A percentile compares a stretch with the other conserved stretches of the same genome.
These are phyloP conservation scores for Chenopodium album DNA, from an alignment of 148 eudicot species.

Conservation along the genomic window DNA sequence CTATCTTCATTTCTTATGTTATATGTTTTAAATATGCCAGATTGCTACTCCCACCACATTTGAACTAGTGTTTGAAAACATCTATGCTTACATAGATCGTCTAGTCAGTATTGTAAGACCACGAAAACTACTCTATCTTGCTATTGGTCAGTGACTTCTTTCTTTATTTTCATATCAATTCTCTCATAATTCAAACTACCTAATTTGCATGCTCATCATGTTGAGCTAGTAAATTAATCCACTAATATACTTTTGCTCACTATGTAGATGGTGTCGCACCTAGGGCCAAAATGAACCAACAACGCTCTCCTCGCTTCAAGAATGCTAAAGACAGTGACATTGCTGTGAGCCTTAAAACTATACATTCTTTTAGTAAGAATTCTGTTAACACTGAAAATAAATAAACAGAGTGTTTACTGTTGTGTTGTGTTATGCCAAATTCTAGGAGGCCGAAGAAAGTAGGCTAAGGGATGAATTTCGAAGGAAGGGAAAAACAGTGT, in stretches of 20 bases:
- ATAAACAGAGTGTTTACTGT: too few species aligned
- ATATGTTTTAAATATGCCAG: background rate
- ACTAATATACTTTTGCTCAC: background rate
- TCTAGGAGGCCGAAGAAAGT: constrained; percentile 75
- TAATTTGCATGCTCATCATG: too few species aligned
- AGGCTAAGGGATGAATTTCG: constrained; percentile 69
- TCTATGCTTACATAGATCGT: constrained; percentile 85
- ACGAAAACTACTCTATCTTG: constrained; percentile 83
- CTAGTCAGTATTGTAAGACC: constrained; percentile 82
- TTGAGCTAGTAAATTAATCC: too few species aligned
- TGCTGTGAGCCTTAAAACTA: constrained; percentile 43
- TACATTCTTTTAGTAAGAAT: too few species aligned
- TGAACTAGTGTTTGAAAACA: constrained; percentile 79
- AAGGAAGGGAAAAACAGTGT: constrained; percentile 66
- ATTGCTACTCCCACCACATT: constrained; percentile 59
- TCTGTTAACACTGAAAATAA: too few species aligned
- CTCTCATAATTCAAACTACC: too few species aligned
- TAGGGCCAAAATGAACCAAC: constrained; percentile 96
- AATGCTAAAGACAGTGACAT: constrained; percentile 85
- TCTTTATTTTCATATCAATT: too few species aligned
- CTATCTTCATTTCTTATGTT: too few species aligned
- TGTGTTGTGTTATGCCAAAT: background rate
- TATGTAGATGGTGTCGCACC: constrained; percentile 90
- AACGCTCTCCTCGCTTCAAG: constrained; percentile 77
- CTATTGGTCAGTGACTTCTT: constrained; percentile 60